Base-by-base conservation (phyloP, 2,329 filamentous ascomycete genomes). In the Cryphonectria naterciae region DNA sequence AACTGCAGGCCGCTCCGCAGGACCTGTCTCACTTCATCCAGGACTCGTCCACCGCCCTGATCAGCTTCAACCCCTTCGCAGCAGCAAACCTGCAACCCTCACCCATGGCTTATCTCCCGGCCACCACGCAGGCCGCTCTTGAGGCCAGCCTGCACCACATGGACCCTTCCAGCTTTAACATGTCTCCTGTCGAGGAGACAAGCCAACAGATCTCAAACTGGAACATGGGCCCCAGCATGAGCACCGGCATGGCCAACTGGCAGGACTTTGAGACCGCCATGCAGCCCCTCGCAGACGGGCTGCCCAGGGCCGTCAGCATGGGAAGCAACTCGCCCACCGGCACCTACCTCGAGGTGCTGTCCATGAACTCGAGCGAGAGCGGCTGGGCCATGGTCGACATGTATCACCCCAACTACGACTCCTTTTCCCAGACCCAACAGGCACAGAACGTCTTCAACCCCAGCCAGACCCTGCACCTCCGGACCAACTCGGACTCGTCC, bases 401-500 rank as follows among this genome's bases (percentile, higher is more conserved):
- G 78, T 91, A 91, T 72, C 89, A 91, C 72, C 91, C 89, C 73
- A 92, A 91, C 52, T 90, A 92, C 75, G 92, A 95, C 75, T 86
- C 88, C 46, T 89, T 88, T 65, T 86, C 86, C 75, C 85, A 87
- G 62, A 85, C 91, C 10, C 80, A 80, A 67, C 83, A 85, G 70
- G 79, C 84, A 6, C 87, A 88, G 67, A 88, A 85, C 73, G 95
- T 97, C 77, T 97, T 97, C 85, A 97, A 98, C 81, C 95, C 95
- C 1, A 90, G 92, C 73, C 93, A 97, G 82, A 97, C 94, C 0
- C 85, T 98, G 67, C 95, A 98, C 83, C 87, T 97, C 77, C 89
- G 95, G 75, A 95, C 92, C 68, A 91, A 92, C 76, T 97, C 95
- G 4, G 93, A 97, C 77, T 96, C 94, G 2, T 96, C 93, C 1